Conservation (phyloP, 805 yeast species). For the Zygoascus biomembranicola region DNA sequence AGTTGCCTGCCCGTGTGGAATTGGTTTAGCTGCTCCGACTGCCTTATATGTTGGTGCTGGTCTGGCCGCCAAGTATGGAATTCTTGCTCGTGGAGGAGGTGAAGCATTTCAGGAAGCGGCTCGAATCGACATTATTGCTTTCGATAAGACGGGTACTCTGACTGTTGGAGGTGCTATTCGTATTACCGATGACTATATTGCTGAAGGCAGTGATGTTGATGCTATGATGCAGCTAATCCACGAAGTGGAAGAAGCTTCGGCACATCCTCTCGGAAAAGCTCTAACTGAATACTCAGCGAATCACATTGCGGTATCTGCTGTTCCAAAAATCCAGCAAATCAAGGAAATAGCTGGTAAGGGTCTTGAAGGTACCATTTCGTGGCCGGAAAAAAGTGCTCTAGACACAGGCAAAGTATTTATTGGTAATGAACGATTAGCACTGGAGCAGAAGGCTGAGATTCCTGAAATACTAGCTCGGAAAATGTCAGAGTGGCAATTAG, state of each 20-base stretch:
- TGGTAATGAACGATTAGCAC: constrained; percentile 56
- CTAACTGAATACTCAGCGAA: constrained; percentile 36
- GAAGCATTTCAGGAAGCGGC: constrained; percentile 76
- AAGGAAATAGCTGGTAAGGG: constrained; percentile 58
- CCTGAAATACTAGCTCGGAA: constrained; percentile 28
- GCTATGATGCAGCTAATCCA: constrained; percentile 38
- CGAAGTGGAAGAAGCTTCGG: constrained; percentile 55
- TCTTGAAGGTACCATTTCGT: constrained; percentile 23
- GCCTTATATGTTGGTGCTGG: constrained; percentile 76
- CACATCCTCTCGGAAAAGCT: constrained; percentile 61
- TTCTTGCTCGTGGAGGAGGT: constrained; percentile 74
- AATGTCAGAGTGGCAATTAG: constrained; percentile 47
- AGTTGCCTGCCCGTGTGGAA: constrained; percentile 80
- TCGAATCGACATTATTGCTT: constrained; percentile 52
- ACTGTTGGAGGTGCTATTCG: constrained; percentile 54
- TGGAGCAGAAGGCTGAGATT: constrained; percentile 38
- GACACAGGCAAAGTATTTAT: constrained; percentile 28
- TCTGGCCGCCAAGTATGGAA: constrained; percentile 67
- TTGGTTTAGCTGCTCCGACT: constrained; percentile 79
- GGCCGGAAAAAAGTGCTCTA: not conserved
- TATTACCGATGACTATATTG: constrained; percentile 38
- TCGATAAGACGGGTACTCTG: constrained; percentile 74
- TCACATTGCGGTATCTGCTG: constrained; percentile 11
- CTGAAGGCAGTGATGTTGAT: not conserved
- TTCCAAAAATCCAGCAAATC: constrained; percentile 34